Evolutionary conservation across 176 grass and related monocot species (phyloP), one percentile per base, ranked within the genome.

Genomic region (Bonia amplexicaulis): DNA sequence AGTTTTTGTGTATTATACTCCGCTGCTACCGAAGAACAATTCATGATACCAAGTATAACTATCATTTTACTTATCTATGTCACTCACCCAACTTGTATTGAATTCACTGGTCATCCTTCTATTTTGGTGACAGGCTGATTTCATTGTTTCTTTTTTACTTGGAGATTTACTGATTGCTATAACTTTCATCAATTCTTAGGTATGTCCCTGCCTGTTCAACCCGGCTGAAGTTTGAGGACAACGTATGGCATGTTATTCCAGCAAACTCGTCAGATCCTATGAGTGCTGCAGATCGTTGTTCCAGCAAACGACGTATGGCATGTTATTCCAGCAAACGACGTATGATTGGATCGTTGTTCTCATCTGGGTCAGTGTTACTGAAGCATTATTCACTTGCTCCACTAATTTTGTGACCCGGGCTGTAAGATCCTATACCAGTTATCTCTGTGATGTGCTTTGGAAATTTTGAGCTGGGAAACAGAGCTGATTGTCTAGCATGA

Each of bases 131-230:
- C 44, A 26, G 22, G 22, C 29, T 74, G 35, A 47, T 70, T 62
- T 72, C 22, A 16, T 74, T 31, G 41, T 54, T 23, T 57, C 12
- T 80, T 52, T 65, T 62, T 41, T 69, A 9, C 9, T 61, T 58
- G n/a, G 17, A 73, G 42, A 42, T 62, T 73, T 25, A 80, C 64
- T 89, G 78, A 76, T 71, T 81, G 35, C 79, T 82, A 4, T 25
- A 63, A 51, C n/a, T 33, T 74, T 19, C 29, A 20, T 82, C 71
- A 73, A 19, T 64, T 87, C 69, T 49, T 85, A 99, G 96, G 86
- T 99, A 99, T 31, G 88, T 96, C 42, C 93, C 96, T 81, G 90
- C 96, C 16, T 99, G 94, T 80, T 99, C 96, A 23, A 99, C 96
- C 44, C 74, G 91, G 85, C 88, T 99, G 80, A 94, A 84, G 66